Base-by-base conservation (phyloP, 768 basidiomycete species). In the Paxillus ammoniavirescens region DNA sequence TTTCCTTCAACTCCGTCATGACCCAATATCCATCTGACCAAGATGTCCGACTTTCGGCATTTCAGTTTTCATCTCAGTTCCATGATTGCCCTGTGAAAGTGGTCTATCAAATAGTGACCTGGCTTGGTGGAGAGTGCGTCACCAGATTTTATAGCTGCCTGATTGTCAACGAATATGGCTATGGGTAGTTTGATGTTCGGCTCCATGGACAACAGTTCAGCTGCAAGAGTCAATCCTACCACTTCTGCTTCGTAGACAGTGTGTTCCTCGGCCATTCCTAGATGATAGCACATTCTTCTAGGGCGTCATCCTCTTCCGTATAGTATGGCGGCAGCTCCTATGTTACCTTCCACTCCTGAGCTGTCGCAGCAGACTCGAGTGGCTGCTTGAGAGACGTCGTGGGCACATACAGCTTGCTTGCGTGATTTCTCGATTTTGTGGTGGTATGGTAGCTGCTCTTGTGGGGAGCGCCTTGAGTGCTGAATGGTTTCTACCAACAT, bases 181-280 rank as follows among this genome's bases (percentile, higher is more conserved):
- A n/a, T n/a, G n/a, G n/a, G n/a, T n/a, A n/a, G n/a, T n/a, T n/a
- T n/a, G n/a, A n/a, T n/a, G n/a, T n/a, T n/a, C n/a, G n/a, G n/a
- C n/a, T n/a, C n/a, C n/a, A n/a, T n/a, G n/a, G n/a, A n/a, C n/a
- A n/a, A n/a, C n/a, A n/a, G n/a, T n/a, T n/a, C n/a, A n/a, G n/a
- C n/a, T n/a, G n/a, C n/a, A n/a, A n/a, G n/a, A n/a, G n/a, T n/a
- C n/a, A n/a, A n/a, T n/a, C n/a, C n/a, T n/a, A n/a, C n/a, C n/a
- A n/a, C 55, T 30, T 72, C 69, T 0, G 58, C 61, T 28, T 69
- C 64, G 26, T 56, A 67, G 0, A 67, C 65, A 0, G 63, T 65
- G 46, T 71, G 67, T 2, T 63, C 15, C 3, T 21, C 5, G 0
- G 5, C 31, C 0, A 14, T 5, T 0, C 63, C 60, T 4, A 69